phyloP scores from a whole-genome alignment of 1,139 yeast species.

The Suhomyces maxii region DNA sequence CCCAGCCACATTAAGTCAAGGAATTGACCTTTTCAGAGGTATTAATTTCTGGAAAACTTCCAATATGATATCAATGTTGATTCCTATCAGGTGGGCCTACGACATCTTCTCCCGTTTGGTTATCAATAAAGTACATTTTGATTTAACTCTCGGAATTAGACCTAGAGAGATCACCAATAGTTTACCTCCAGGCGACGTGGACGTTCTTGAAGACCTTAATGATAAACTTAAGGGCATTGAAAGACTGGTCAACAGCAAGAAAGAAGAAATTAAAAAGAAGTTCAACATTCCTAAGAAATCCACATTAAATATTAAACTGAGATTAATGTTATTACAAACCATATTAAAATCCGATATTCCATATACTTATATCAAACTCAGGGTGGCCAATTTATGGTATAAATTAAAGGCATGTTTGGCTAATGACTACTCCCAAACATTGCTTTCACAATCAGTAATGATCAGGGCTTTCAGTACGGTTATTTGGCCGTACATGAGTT shows the following conservation, averaged over 20 bases:
- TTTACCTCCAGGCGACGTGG: slow-evolving; percentile 25
- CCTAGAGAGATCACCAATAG: slow-evolving; percentile 42
- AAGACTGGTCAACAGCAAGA: not conserved
- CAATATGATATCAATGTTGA: slow-evolving; percentile 35
- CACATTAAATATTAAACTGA: slow-evolving; percentile 1
- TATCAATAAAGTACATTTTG: slow-evolving; percentile 46
- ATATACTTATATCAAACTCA: slow-evolving; percentile 6
- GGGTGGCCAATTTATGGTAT: slow-evolving; percentile 16
- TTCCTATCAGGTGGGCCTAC: slow-evolving; percentile 42
- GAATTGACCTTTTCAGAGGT: slow-evolving; percentile 16
- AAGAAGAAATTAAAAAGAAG: not conserved
- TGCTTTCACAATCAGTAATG: slow-evolving; percentile 26
- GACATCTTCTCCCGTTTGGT: slow-evolving; percentile 40
- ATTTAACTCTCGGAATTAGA: slow-evolving; percentile 28
- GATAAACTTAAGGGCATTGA: slow-evolving; percentile 8
- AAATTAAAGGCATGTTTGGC: slow-evolving; percentile 35
- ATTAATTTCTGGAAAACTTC: slow-evolving; percentile 33
- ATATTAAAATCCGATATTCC: slow-evolving; percentile 7
- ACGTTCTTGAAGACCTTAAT: slow-evolving; percentile 26
- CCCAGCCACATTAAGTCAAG: not conserved
- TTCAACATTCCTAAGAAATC: not conserved
- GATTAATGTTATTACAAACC: slow-evolving; percentile 1
- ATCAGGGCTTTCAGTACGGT: slow-evolving; percentile 35
- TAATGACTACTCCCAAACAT: slow-evolving; percentile 36
- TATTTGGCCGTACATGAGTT: slow-evolving; percentile 43